Conservation (phyloP, 768 basidiomycete genomes). For the Paxillus involutus region DNA sequence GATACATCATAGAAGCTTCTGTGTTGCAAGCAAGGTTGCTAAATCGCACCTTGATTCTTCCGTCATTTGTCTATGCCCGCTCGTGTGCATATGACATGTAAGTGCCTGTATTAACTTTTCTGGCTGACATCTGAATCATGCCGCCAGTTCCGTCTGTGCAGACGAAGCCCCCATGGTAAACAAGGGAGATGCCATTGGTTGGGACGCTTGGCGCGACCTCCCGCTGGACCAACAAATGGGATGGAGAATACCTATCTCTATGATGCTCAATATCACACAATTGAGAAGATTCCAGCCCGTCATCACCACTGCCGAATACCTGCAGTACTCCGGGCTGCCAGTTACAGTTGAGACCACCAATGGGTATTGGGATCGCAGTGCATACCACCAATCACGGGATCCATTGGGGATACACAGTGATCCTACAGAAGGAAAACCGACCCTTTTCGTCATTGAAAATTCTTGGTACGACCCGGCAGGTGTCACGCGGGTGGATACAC, state of each 20-base stretch:
- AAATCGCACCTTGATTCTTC: conserved; percentile 41
- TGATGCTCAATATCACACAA: conserved; percentile 41
- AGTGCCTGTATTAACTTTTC: conserved; percentile 5
- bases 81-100: conserved; percentile 40
- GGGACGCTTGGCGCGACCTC: conserved; percentile 36
- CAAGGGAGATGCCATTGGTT: conserved; percentile 39
- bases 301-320: conserved; percentile 38
- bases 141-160: conserved; percentile 32
- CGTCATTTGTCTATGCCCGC: conserved; percentile 43
- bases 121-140: not conserved
- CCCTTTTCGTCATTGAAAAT: conserved; percentile 38
- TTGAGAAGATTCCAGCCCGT: conserved; percentile 35
- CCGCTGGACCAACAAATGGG: conserved; percentile 34
- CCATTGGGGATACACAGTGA: conserved; percentile 16
- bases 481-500: conserved; percentile 36
- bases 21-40: conserved; percentile 37
- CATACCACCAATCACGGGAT: conserved; percentile 22
- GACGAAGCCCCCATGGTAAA: conserved; percentile 43
- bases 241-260: conserved; percentile 31
- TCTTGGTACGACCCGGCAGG: conserved; percentile 37
- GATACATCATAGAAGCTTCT: conserved; percentile 45
- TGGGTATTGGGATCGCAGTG: conserved; percentile 37
- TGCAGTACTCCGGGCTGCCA: conserved; percentile 35
- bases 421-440: conserved; percentile 13
- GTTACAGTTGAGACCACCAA: conserved; percentile 32